phyloP scores from a whole-genome alignment of 805 yeast genomes.

The Blastobotrys peoriensis region DNA sequence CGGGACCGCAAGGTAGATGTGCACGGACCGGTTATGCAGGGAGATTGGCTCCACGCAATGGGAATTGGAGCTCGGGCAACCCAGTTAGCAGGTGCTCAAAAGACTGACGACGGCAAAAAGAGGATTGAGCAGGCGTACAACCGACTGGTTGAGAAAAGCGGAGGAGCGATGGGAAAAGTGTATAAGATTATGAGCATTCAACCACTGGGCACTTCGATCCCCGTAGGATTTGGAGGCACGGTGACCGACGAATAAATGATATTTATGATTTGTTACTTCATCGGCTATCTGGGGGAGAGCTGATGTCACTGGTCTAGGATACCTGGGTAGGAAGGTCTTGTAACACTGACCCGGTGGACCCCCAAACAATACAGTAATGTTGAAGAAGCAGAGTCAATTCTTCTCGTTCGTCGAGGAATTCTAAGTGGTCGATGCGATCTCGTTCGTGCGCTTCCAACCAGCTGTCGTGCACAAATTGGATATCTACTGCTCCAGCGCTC shows the following conservation, averaged over 20 bases:
- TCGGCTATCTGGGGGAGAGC: too few species aligned
- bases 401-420: conserved; percentile 69
- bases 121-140: conserved; percentile 51
- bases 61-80: conserved; percentile 67
- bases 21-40: conserved; percentile 66
- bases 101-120: conserved; percentile 41
- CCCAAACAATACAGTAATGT: conserved; percentile 52
- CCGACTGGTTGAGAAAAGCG: conserved; percentile 57
- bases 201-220: conserved; percentile 38
- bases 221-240: conserved; percentile 51
- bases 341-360: conserved; percentile 7
- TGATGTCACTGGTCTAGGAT: too few species aligned
- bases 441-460: conserved; percentile 44
- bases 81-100: conserved; percentile 39
- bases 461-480: conserved; percentile 34
- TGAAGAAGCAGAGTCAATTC: conserved; percentile 55
- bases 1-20: conserved; percentile 25
- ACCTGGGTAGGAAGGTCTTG: too few species aligned
- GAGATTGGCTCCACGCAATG: conserved; percentile 68
- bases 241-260: conserved; percentile 7
- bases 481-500: conserved; percentile 36
- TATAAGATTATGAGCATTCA: conserved; percentile 66
- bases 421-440: conserved; percentile 45
- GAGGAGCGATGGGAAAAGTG: conserved; percentile 65
- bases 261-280: too few species aligned